Evolutionary conservation across 2,329 filamentous ascomycete species (phyloP), one percentile per base, ranked within the genome.

Genomic region (Fusarium neocosmosporiellum): DNA sequence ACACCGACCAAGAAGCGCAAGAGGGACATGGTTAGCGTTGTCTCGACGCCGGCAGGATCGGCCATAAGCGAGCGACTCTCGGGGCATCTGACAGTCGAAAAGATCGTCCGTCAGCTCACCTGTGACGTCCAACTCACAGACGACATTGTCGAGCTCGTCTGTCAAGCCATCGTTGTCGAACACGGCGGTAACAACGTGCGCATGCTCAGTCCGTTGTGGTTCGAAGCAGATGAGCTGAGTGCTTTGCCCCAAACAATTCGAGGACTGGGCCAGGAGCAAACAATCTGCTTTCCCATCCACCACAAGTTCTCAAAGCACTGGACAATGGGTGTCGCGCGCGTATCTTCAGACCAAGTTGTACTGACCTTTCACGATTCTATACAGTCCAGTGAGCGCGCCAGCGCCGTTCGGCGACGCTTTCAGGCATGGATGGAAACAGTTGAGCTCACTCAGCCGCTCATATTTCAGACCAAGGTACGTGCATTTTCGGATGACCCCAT

Each of bases 131-230:
- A 20, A 4, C 31, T 70, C 4, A 63, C 9, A 2, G 58, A 63
- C 20, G 46, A 16, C 4, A 57, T 61, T 1, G 24, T 71, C 7
- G 29, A 34, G 0, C 37, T 63, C 7, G 46, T 70, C 7, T 59
- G 43, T 2, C 33, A 67, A 3, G 22, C 58, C 2, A 18, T 46
- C 10, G 27, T 60, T 9, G 39, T 27, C 9, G 41, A 24, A 24
- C 16, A 39, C 0, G 27, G 36, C 0, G n/a, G 43, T 3, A n/a
- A 18, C 7, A 43, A 34, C 3, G 33, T 55, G 1, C 54, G 54
- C 2, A 2, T 66, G 2, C 41, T 54, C 11, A 13, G 66, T 13
- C 68, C 68, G 7, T 46, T 71, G 10, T 71, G 68, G 68, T 53
- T 71, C 24, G 33, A 37, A 4, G 16, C n/a, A 6, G 29, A 37